Evolutionary conservation across 2,329 filamentous ascomycete species (phyloP), one percentile per base, ranked within the genome.

Genomic region (Tolypocladium tropicale): DNA sequence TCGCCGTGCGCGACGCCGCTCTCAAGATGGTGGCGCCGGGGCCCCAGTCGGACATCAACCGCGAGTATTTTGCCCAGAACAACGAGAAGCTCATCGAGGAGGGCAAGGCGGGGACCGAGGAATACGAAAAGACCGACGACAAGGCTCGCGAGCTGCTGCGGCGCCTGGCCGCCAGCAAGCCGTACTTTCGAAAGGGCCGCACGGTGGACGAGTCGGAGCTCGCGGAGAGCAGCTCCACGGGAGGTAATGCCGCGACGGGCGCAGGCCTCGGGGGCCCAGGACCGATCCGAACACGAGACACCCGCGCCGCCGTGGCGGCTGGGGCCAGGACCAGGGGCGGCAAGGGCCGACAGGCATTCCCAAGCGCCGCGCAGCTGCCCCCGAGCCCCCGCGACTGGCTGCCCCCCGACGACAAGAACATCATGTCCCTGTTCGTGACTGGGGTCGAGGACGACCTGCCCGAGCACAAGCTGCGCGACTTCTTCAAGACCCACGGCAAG

Each of bases 1-100:
- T 99, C 67, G 89, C 92, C 16, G 89, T 99, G 57, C 85, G 94
- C 68, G 94, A 99, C 77, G 94, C 94, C 3, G 94, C 95, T 6
- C 79, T 99, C 60, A 97, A 97, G 77, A 96, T 99, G 88, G 89
- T 97, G 46, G 92, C 93, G 0, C 92, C 94, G 0, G 94, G 94
- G 0, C 94, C 94, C 0, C 83, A 90, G 60, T 95, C 90, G 69
- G 88, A 89, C 55, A 90, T 99, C 71, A 99, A 99, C 75, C 79
- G 94, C 63, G 92, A 99, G 73, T 99, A 94, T 73, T 99, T 95
- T 71, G 94, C 94, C 16, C 94, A 99, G 70, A 94, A 97, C 68
- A 92, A 97, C 72, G 93, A 97, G 75, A 89, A 86, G 66, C 90
- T 95, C 59, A 91, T 99, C 53, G 92, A 97, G 67, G 92, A 97